Conservation (phyloP, 176 grass and related monocot genomes). For the Zea luxurians region DNA sequence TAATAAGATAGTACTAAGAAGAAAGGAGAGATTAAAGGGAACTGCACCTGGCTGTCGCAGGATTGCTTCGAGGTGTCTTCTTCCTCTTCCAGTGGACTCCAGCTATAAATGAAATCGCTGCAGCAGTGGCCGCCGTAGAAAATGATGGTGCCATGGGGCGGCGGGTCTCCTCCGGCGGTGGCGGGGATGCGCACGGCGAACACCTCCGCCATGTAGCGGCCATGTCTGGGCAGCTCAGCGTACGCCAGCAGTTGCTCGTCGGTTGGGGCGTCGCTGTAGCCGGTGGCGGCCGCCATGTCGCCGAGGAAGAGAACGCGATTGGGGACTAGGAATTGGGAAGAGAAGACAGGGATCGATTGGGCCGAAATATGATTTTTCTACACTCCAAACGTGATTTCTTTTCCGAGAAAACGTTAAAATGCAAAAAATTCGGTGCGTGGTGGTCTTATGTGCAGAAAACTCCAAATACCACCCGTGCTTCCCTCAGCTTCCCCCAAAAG, state of each 20-base stretch:
- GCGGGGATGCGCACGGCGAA: neutral
- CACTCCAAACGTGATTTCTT: no score
- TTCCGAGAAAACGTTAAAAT: no score
- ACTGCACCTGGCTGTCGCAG: neutral
- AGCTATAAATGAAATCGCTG: neutral
- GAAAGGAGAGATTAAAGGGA: neutral
- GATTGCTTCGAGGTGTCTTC: neutral
- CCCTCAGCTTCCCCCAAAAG: no score
- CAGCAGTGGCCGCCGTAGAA: neutral
- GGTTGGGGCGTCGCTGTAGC: neutral
- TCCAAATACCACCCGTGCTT: no score
- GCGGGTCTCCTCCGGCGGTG: neutral
- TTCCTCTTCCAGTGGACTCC: no score
- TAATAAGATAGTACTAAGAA: neutral
- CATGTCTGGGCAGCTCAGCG: neutral
- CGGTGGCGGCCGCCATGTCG: neutral
- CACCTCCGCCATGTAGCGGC: neutral
- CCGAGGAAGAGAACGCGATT: no score
- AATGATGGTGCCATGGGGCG: neutral
- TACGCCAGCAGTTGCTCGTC: neutral
- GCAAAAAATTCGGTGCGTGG: no score
- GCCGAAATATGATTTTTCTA: no score
- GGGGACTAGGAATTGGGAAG: no score
- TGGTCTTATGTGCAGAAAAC: no score
- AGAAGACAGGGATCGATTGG: no score